Percentiles rank a stretch among this genome's conserved stretches.
These are phyloP conservation scores for Lasiosphaeria miniovina DNA, from an alignment of 495 filamentous ascomycete species.

Conservation along the genomic window DNA sequence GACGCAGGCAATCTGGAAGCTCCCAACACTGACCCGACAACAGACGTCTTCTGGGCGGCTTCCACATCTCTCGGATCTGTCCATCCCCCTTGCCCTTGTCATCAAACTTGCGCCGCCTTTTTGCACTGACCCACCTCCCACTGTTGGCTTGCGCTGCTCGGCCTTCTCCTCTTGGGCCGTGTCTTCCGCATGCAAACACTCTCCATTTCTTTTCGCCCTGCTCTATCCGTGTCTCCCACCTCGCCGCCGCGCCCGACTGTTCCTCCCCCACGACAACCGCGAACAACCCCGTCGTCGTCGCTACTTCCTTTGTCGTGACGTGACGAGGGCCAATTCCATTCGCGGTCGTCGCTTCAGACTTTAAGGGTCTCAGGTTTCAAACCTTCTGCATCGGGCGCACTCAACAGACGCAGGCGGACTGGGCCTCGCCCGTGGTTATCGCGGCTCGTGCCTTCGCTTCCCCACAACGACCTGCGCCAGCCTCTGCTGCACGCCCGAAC, in stretches of 20 bases:
- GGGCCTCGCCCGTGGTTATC: neutral
- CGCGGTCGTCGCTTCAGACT: no score
- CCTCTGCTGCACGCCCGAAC: constrained; percentile 1
- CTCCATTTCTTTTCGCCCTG: constrained; percentile 7
- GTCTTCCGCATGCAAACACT: constrained; percentile 12
- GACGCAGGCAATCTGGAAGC: neutral
- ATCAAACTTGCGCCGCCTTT: constrained; percentile 17
- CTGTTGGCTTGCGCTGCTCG: constrained; percentile 2
- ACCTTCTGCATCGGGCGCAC: neutral
- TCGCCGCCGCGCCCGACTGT: neutral
- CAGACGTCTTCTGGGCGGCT: neutral
- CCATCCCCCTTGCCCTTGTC: constrained; percentile 10
- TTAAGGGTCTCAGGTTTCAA: neutral
- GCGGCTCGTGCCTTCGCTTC: no score
- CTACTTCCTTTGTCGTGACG: no score
- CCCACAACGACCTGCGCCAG: neutral
- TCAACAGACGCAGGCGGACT: neutral
- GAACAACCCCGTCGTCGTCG: no score
- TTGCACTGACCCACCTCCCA: constrained; percentile 2
- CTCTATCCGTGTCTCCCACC: neutral
- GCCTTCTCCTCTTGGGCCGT: constrained; percentile 13
- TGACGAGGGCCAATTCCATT: no score
- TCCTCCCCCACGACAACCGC: neutral
- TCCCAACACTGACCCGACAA: neutral
- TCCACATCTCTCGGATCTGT: constrained; percentile 3